Conservation (phyloP, 192 early-diverging fungal genomes). For the Backusella psychrophila region DNA sequence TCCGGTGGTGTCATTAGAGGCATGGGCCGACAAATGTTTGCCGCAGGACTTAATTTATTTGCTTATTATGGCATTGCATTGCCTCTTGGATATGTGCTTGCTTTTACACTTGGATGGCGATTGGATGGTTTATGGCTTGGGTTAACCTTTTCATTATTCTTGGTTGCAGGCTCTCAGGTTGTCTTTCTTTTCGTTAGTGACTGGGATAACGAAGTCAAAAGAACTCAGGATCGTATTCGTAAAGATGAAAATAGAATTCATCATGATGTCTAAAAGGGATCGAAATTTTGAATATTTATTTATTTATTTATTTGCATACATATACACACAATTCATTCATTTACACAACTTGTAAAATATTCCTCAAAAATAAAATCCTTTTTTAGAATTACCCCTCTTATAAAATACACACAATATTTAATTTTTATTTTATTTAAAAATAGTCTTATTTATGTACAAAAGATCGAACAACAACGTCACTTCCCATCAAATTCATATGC, state of each 20-base stretch:
- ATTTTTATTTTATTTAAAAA: neutral
- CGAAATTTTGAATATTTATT: neutral
- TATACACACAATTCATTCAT: neutral
- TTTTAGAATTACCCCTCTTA: neutral
- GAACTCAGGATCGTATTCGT: slow-evolving; percentile 14
- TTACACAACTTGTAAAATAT: neutral
- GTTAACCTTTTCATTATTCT: slow-evolving; percentile 44
- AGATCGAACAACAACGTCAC: slow-evolving; percentile 31
- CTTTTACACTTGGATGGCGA: slow-evolving; percentile 53
- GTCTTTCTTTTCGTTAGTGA: slow-evolving; percentile 21
- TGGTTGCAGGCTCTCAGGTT: slow-evolving; percentile 7
- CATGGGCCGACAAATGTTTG: slow-evolving; percentile 71
- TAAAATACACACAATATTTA: neutral
- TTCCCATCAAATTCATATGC: slow-evolving; percentile 38
- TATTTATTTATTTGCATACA: neutral
- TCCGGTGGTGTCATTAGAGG: slow-evolving; percentile 72
- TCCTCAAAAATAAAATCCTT: neutral
- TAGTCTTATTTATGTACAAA: slow-evolving; percentile 21
- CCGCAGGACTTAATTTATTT: slow-evolving; percentile 52
- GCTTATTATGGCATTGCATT: slow-evolving; percentile 68
- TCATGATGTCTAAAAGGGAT: neutral
- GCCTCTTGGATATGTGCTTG: slow-evolving; percentile 56
- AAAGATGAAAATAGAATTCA: neutral
- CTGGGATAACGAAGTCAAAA: slow-evolving; percentile 27
- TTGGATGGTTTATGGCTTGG: slow-evolving; percentile 69